Evolutionary conservation across 2,329 filamentous ascomycete species (phyloP).

Genomic region (Aspergillus ochraceoroseus): DNA sequence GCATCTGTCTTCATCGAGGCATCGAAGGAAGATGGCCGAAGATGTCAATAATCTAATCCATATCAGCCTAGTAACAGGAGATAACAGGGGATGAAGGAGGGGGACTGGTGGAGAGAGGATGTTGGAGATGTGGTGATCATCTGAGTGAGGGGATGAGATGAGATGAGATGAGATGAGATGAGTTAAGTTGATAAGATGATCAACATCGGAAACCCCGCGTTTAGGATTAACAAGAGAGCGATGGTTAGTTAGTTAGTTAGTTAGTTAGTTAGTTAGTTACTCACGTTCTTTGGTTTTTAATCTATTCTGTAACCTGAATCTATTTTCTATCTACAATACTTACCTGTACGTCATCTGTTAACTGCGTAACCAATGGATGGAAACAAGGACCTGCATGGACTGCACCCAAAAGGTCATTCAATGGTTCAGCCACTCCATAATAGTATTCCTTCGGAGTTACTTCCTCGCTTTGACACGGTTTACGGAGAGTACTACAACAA

Average conservation of each 20-base stretch:
- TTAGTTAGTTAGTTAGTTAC: conserved; percentile 2
- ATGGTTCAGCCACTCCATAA: conserved; percentile 40
- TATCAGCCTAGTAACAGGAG: conserved; percentile 6
- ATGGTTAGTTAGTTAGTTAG: conserved; percentile 4
- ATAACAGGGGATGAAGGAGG: neutral
- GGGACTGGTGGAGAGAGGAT: neutral
- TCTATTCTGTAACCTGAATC: neutral
- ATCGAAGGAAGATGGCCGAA: no score
- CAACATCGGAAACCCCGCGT: conserved; percentile 9
- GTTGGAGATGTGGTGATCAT: conserved; percentile 6
- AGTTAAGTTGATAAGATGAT: no score
- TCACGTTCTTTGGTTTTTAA: no score
- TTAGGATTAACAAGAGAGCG: neutral
- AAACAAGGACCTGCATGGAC: conserved; percentile 25
- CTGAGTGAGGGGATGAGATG: neutral
- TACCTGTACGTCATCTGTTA: neutral
- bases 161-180: no score
- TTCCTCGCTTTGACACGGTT: conserved; percentile 38
- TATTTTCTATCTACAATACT: neutral
- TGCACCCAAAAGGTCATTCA: conserved; percentile 22
- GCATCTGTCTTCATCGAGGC: no score
- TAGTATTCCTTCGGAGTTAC: conserved; percentile 38
- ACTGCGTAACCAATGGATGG: conserved; percentile 11
- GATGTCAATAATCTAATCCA: no score
- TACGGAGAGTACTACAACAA: conserved; percentile 43